phyloP scores from a whole-genome alignment of 805 yeast species.

The Spathaspora arborariae region DNA sequence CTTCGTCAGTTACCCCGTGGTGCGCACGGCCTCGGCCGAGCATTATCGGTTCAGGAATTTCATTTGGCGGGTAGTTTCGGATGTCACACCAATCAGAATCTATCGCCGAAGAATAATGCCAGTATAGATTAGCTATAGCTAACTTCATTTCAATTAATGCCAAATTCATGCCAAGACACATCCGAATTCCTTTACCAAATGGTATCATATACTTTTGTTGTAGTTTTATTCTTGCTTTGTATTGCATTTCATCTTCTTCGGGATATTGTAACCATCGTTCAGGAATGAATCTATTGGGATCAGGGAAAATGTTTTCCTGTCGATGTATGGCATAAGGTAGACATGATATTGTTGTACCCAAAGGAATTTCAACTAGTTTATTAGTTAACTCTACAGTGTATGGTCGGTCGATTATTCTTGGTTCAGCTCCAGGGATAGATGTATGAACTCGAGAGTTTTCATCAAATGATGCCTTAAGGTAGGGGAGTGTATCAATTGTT shows the following conservation, averaged over 20 bases:
- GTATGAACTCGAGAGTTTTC: slow-evolving; percentile 64
- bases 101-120: slow-evolving; percentile 40
- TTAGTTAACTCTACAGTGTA: slow-evolving; percentile 23
- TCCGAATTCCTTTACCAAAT: slow-evolving; percentile 69
- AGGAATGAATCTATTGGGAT: slow-evolving; percentile 52
- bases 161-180: slow-evolving; percentile 71
- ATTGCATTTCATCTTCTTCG: slow-evolving; percentile 20
- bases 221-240: slow-evolving; percentile 29
- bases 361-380: slow-evolving; percentile 35
- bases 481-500: slow-evolving; percentile 51
- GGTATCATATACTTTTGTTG: slow-evolving; percentile 60
- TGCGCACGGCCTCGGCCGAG: neutral
- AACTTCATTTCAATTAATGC: slow-evolving; percentile 66
- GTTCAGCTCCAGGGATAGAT: slow-evolving; percentile 74
- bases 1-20: slow-evolving; percentile 29
- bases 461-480: slow-evolving; percentile 55
- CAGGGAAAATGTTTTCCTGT: slow-evolving; percentile 43
- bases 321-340: slow-evolving; percentile 69
- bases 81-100: slow-evolving; percentile 44
- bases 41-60: slow-evolving; percentile 7
- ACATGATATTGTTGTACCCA: slow-evolving; percentile 53
- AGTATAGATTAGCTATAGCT: slow-evolving; percentile 49
- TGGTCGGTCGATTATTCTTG: slow-evolving; percentile 42
- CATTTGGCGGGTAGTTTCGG: neutral
- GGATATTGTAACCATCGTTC: slow-evolving; percentile 55